Conservation (phyloP, 2,329 filamentous ascomycete species). For the Fusarium graminum region DNA sequence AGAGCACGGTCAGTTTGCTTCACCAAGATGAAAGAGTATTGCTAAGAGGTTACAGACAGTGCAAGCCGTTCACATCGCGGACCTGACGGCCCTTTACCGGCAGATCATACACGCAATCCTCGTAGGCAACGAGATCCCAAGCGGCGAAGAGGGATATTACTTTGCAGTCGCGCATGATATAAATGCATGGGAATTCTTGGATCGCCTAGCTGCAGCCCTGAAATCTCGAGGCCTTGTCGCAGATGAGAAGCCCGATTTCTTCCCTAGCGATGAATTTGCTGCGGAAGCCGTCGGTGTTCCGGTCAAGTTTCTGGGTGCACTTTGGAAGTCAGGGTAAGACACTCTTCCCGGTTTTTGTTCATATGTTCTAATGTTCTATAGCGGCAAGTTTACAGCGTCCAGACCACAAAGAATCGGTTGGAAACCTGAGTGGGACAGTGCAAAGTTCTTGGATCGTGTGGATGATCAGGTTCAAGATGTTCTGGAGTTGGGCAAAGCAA, state of each 20-base stretch:
- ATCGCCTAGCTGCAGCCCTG: background rate
- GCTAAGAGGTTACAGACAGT: background rate
- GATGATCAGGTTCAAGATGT: background rate
- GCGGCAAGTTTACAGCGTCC: background rate
- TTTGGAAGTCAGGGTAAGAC: background rate
- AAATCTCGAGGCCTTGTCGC: background rate
- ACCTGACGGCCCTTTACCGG: background rate
- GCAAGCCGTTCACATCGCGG: background rate
- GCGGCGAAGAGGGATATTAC: background rate
- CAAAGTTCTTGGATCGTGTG: background rate
- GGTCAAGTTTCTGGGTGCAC: background rate
- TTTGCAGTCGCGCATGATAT: background rate
- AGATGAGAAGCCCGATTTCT: background rate
- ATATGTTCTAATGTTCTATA: background rate
- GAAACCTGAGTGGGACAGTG: background rate
- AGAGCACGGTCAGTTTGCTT: background rate
- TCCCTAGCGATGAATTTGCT: background rate
- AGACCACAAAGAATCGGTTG: background rate
- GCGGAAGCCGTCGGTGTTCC: background rate
- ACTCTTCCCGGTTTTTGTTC: background rate
- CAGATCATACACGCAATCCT: background rate
- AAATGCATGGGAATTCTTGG: background rate
- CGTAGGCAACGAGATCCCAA: fast-evolving
- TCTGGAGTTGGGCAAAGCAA: background rate
- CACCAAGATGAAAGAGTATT: fast-evolving